Conservation (phyloP, 208 protist species). For the Wallacemonas sp. region DNA sequence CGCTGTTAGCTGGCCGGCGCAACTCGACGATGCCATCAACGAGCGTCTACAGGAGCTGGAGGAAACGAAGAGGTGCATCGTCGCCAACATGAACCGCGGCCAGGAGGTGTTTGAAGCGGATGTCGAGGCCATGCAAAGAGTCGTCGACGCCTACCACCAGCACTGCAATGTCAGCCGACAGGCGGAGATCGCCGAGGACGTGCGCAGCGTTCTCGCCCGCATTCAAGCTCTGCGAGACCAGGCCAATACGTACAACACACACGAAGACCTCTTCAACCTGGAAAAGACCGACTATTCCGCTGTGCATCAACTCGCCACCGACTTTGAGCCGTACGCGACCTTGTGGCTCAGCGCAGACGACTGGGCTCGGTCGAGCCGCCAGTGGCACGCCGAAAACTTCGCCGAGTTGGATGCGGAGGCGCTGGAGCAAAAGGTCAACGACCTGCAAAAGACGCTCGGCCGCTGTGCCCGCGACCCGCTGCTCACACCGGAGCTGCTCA, state of each 20-base stretch:
- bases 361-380: conserved; percentile 75
- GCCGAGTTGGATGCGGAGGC: conserved; percentile 82
- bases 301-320: conserved; percentile 82
- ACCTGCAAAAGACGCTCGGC: conserved; percentile 78
- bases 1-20: conserved; percentile 87
- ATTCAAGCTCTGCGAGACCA: conserved; percentile 84
- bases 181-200: conserved; percentile 90
- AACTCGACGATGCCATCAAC: conserved; percentile 89
- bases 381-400: conserved; percentile 89
- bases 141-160: conserved; percentile 86
- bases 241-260: conserved; percentile 92
- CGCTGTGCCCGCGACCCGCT: conserved; percentile 77
- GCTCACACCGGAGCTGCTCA: conserved; percentile 80
- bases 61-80: conserved; percentile 87
- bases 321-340: conserved; percentile 96
- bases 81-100: conserved; percentile 77
- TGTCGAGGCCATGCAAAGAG: conserved; percentile 62
- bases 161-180: conserved; percentile 84
- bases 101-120: conserved; percentile 87
- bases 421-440: conserved; percentile 88
- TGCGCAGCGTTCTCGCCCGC: conserved; percentile 77
- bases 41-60: conserved; percentile 90
- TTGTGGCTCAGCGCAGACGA: conserved; percentile 94
- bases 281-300: conserved; percentile 93
- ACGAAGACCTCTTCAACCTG: conserved; percentile 94